A percentile compares a stretch with the other conserved stretches of the same genome.
phyloP scores from a whole-genome alignment of 2,329 filamentous ascomycete species.

The Tolypocladium tundrense region DNA sequence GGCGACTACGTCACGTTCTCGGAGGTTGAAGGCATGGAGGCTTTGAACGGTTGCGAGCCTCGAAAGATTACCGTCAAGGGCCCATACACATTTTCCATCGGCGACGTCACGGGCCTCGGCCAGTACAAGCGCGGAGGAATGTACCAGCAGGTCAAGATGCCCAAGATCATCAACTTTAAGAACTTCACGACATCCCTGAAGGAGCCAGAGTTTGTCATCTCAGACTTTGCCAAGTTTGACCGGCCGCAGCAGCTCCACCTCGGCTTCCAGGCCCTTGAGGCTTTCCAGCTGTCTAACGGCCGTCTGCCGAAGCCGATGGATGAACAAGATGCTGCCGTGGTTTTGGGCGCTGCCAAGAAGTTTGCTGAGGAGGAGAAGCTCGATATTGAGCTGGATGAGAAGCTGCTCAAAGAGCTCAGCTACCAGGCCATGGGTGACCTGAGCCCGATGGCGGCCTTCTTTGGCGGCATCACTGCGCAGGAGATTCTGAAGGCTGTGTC shows the following conservation, averaged over 20 bases:
- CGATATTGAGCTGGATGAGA: conserved; percentile 72
- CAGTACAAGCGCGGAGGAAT: conserved; percentile 82
- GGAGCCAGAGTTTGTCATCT: conserved; percentile 81
- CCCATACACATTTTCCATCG: conserved; percentile 95
- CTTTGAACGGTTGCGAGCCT: conserved; percentile 70
- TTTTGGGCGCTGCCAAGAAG: conserved; percentile 64
- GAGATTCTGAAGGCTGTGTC: conserved; percentile 95
- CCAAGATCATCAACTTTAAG: conserved; percentile 85
- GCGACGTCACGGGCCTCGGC: conserved; percentile 79
- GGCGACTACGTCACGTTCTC: conserved; percentile 94
- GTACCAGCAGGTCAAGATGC: conserved; percentile 97
- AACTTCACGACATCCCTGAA: conserved; percentile 66
- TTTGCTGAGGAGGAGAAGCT: conserved; percentile 63
- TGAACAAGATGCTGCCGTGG: conserved; percentile 68
- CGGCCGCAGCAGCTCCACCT: conserved; percentile 85
- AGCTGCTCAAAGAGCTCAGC: conserved; percentile 83
- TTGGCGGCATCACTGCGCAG: conserved; percentile 86
- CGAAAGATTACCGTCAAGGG: conserved; percentile 90
- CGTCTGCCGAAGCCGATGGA: conserved; percentile 75
- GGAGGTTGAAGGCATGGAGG: conserved; percentile 87
- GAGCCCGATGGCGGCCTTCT: conserved; percentile 86
- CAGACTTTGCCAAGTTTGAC: conserved; percentile 97
- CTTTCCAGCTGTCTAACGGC: conserved; percentile 66
- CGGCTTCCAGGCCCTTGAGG: conserved; percentile 85
- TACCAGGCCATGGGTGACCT: conserved; percentile 91